Conservation (phyloP, 768 basidiomycete genomes). For the Pleurotus eryngii region DNA sequence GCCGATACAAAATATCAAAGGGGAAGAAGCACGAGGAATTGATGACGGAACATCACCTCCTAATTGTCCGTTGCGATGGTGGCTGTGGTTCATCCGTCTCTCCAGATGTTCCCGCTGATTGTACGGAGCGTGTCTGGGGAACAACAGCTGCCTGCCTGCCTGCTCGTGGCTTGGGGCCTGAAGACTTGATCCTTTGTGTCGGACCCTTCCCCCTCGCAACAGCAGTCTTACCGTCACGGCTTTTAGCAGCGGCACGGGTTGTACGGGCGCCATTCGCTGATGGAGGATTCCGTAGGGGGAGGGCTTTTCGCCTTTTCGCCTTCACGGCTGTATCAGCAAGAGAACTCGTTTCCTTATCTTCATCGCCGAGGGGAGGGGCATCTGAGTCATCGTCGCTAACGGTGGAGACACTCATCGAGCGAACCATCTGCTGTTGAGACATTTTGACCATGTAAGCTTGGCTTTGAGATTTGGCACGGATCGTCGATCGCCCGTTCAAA, state of each 20-base stretch:
- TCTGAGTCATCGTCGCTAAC: slow-evolving; percentile 8
- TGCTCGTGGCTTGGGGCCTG: slow-evolving; percentile 1
- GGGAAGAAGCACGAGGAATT: not conserved
- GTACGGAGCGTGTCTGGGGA: not conserved
- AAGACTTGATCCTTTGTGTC: not conserved
- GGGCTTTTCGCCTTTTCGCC: slow-evolving; percentile 7
- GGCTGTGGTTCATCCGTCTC: not conserved
- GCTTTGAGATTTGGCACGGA: not conserved
- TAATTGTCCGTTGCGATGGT: not conserved
- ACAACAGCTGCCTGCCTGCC: not conserved
- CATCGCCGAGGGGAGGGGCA: not conserved
- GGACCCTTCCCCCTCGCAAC: not conserved
- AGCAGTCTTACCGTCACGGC: not conserved
- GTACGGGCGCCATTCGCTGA: not conserved
- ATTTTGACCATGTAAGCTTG: not conserved
- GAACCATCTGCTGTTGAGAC: slow-evolving; percentile 7
- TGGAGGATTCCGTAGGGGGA: not conserved
- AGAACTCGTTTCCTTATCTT: not conserved
- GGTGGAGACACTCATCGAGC: not conserved
- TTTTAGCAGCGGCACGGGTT: not conserved
- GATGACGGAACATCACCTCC: slow-evolving; percentile 2
- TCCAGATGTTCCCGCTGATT: not conserved
- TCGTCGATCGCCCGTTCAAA: not conserved
- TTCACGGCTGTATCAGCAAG: not conserved
- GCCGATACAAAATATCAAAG: not conserved